Conservation (phyloP, 345 rosid species). For the Reutealis trisperma region DNA sequence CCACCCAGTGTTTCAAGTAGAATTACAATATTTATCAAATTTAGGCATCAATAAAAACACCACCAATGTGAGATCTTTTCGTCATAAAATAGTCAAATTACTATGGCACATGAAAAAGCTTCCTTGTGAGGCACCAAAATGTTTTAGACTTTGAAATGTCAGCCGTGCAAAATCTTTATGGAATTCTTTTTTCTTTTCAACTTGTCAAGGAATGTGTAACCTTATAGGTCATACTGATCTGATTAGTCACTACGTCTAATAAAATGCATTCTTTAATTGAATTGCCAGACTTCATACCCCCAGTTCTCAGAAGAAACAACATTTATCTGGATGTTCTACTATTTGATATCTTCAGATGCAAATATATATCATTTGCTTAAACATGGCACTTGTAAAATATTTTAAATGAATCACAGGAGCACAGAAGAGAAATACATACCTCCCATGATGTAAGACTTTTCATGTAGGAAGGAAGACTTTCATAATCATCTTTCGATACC, state of each 20-base stretch:
- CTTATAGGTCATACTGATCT: background rate
- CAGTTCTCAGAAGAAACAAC: background rate
- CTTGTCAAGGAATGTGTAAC: background rate
- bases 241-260: background rate
- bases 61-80: too few species aligned
- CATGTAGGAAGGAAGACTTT: constrained; percentile 71
- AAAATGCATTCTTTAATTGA: too few species aligned
- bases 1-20: too few species aligned
- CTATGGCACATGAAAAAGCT: background rate
- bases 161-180: background rate
- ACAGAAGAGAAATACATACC: constrained; percentile 42
- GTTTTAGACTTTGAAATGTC: background rate
- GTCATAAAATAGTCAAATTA: background rate
- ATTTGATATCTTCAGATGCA: background rate
- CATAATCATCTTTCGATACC: constrained; percentile 57
- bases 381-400: background rate
- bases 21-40: too few species aligned
- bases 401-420: background rate
- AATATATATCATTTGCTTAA: background rate
- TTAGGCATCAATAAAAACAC: too few species aligned
- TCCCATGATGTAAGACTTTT: constrained; percentile 80
- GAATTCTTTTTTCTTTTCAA: background rate
- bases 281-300: too few species aligned
- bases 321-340: background rate
- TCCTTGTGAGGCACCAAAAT: background rate